Evolutionary conservation across 164 flowering plant species (phyloP).

Genomic region (grape (Vitis vinifera)): DNA sequence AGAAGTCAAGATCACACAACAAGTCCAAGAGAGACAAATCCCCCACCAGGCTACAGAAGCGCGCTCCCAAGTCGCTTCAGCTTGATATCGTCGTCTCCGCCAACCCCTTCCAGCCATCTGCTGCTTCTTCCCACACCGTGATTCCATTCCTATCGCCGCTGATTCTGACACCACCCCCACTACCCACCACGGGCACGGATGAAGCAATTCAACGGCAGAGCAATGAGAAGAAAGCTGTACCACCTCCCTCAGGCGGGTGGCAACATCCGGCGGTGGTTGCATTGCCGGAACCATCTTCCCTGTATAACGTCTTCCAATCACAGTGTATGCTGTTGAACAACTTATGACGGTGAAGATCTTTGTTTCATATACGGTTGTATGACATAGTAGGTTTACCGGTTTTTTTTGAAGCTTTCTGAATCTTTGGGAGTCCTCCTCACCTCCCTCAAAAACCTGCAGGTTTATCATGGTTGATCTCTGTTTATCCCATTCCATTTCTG

Average conservation of each 20-base stretch:
- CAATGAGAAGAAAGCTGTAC: background rate
- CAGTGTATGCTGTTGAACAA: constrained; percentile 32
- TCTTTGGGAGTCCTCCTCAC: background rate
- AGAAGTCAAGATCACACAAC: too few species aligned
- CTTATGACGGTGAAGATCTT: background rate
- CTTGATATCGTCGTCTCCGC: constrained; percentile 6
- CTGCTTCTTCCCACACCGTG: background rate
- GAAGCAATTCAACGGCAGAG: constrained; percentile 4
- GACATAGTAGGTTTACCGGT: background rate
- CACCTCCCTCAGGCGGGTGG: constrained; percentile 11
- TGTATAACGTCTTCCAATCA: constrained; percentile 30
- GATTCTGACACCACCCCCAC: constrained; percentile 18
- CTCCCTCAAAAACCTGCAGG: background rate
- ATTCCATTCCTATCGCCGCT: constrained; percentile 43
- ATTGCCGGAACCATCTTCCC: constrained; percentile 19
- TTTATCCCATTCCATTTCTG: background rate
- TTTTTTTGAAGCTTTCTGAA: background rate
- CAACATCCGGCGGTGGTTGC: constrained; percentile 26
- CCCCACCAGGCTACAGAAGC: constrained; percentile 39
- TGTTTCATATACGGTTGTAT: background rate
- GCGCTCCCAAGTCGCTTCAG: constrained; percentile 34
- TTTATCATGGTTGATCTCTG: too few species aligned
- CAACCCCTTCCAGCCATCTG: background rate
- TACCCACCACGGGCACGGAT: constrained; percentile 6
- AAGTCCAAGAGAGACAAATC: constrained; percentile 12